A percentile compares a stretch with the other conserved stretches of the same genome.
Conservation (phyloP, 2,329 filamentous ascomycete species). For the Pestalotiopsis sp. region DNA sequence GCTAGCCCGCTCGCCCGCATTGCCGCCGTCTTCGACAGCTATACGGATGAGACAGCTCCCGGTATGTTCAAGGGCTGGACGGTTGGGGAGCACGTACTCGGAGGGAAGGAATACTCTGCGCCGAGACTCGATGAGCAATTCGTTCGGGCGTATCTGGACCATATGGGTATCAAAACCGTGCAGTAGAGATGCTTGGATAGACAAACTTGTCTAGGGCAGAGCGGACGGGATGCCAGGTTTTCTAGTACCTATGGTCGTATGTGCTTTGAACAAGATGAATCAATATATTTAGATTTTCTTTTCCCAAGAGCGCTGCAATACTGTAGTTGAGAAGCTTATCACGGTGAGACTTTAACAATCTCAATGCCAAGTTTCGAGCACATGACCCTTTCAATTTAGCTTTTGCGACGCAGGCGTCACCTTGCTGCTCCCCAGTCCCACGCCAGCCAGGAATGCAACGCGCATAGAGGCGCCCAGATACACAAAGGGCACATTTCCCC, state of each 20-base stretch:
- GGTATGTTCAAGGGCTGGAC: conserved; percentile 24
- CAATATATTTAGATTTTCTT: no score
- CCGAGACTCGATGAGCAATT: conserved; percentile 21
- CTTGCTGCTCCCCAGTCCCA: conserved; percentile 47
- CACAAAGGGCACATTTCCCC: conserved; percentile 72
- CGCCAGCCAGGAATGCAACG: conserved; percentile 58
- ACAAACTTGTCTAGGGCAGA: no score
- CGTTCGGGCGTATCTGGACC: conserved; percentile 17
- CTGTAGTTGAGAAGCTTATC: no score
- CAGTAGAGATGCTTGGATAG: not conserved
- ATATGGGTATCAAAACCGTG: not conserved
- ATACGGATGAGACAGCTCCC: conserved; percentile 25
- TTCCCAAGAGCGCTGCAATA: no score
- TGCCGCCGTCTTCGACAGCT: conserved; percentile 26
- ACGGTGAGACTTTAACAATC: no score
- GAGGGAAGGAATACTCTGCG: conserved; percentile 23
- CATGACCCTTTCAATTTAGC: conserved; percentile 17
- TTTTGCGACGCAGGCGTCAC: conserved; percentile 15
- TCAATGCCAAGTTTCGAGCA: no score
- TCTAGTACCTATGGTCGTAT: no score
- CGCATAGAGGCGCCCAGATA: conserved; percentile 66
- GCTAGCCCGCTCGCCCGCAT: conserved; percentile 27
- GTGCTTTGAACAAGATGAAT: no score
- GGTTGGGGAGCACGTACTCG: conserved; percentile 27
- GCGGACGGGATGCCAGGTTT: no score